Evolutionary conservation across 2,329 filamentous ascomycete species (phyloP), one percentile per base, ranked within the genome.

Genomic region (Fusarium illudens): DNA sequence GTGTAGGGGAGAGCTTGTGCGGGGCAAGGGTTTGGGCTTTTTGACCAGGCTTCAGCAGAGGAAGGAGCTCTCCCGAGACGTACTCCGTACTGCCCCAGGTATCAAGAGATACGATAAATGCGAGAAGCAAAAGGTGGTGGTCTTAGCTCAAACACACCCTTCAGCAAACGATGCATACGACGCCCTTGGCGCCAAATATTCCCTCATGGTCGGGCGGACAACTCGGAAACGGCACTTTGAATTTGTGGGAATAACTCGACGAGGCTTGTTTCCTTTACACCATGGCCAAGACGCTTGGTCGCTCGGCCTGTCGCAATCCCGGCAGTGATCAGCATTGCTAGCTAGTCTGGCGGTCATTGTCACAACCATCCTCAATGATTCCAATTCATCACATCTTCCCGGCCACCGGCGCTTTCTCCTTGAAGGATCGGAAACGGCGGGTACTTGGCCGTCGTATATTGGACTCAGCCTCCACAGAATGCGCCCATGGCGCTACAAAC

Each of bases 21-120:
- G 66, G 66, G 55, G 39, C 53, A 54, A 66, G 53, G 66, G 62
- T 62, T 68, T 68, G 58, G 65, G 22, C 37, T 49, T 54, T 51
- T 48, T 58, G 54, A 30, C 65, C 68, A 67, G 36, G 39, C 50
- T 46, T 49, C 46, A 50, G 46, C 34, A 46, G 17, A 34, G 33
- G 54, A 36, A 48, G 32, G 36, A 58, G 49, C 52, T 58, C n/a
- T 34, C 20, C 19, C 19, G 13, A 12, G 30, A 7, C 27, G 48
- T n/a, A n/a, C n/a, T n/a, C n/a, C n/a, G n/a, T n/a, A n/a, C n/a
- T n/a, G n/a, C n/a, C 39, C 27, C 27, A n/a, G 39, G 17, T 29
- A 54, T 42, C 19, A 19, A 20, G 50, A 33, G 57, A 69, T 69
- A 69, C 66, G 65, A 51, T 20, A 3, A 67, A 69, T 30, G 15